Conservation (phyloP, 169 alveolate species). For the Babesia bigemina region DNA sequence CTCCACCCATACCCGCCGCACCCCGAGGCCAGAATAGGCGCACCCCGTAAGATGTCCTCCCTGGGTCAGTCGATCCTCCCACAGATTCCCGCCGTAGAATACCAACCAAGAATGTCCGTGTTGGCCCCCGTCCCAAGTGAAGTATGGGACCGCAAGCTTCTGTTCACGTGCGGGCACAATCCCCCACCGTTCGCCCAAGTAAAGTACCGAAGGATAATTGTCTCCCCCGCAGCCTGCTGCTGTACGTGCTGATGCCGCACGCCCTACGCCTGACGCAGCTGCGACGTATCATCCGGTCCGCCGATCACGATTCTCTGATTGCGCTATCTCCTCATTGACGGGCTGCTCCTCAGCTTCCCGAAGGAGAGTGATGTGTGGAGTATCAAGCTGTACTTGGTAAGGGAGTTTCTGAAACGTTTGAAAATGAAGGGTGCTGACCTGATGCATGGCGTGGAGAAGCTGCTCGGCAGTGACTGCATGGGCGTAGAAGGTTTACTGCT, state of each 20-base stretch:
- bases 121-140: neutral
- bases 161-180: conserved; percentile 10
- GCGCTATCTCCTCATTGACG: conserved; percentile 1
- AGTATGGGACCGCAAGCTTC: conserved; percentile 1
- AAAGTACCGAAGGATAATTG: neutral
- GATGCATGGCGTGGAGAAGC: neutral
- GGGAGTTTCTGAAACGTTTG: conserved; percentile 1
- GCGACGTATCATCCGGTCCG: neutral
- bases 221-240: conserved; percentile 6
- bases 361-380: conserved; percentile 41
- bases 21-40: too few species aligned
- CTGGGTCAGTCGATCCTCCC: too few species aligned
- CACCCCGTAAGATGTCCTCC: too few species aligned
- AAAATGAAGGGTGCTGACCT: neutral
- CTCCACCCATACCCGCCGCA: too few species aligned
- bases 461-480: conserved; percentile 12
- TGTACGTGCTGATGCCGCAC: conserved; percentile 38
- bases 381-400: conserved; percentile 2
- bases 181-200: conserved; percentile 1
- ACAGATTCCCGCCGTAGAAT: neutral
- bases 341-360: conserved; percentile 33
- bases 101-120: neutral
- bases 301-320: conserved; percentile 8
- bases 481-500: conserved; percentile 9
- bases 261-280: conserved; percentile 11